Evolutionary conservation across 768 basidiomycete species (phyloP), one percentile per base, ranked within the genome.

Genomic region (Mrakia frigida): DNA sequence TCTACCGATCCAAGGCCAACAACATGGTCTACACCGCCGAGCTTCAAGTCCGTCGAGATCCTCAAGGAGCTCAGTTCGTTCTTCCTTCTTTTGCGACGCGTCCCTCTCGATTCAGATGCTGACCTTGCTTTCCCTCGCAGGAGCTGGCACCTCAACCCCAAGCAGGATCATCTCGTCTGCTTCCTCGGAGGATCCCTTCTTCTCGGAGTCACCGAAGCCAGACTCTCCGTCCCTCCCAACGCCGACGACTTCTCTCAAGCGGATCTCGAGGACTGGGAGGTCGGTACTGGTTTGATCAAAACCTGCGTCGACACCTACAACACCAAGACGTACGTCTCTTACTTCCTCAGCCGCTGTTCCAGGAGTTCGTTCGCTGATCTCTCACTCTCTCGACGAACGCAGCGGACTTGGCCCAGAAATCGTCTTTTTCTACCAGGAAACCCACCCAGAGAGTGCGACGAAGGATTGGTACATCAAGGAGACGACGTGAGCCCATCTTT

Each of bases 141-240:
- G 35, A 84, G 85, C 46, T 94, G 92, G 93, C 87, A 87, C 25
- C 84, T 92, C 37, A 86, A 86, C 14, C 92, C 92, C 14, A 96
- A 97, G 82, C 95, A 98, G 85, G 95, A 98, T 81, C 95, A 97
- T 82, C 88, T 98, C 46, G 94, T 92, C 4, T 98, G 95, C 84
- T 98, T 97, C 88, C 85, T 98, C 46, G 93, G 90, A 28, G 95
- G 94, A 4, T 92, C 92, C 0, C 88, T 98, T 74, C 89, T 98
- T 87, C 88, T 98, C 3, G 94, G 95, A 18, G 92, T 93, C 21
- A 92, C 91, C 3, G 83, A 83, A 65, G 82, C 82, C 25, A 79
- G 81, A 0, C 78, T 91, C 9, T 90, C 90, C 14, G 82, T 91
- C 43, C 92, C 92, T 18, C 92, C 92, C 0, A 85, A 84, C 35